Base-by-base conservation (phyloP, 2,329 filamentous ascomycete genomes). In the Cytospora paraplurivora region DNA sequence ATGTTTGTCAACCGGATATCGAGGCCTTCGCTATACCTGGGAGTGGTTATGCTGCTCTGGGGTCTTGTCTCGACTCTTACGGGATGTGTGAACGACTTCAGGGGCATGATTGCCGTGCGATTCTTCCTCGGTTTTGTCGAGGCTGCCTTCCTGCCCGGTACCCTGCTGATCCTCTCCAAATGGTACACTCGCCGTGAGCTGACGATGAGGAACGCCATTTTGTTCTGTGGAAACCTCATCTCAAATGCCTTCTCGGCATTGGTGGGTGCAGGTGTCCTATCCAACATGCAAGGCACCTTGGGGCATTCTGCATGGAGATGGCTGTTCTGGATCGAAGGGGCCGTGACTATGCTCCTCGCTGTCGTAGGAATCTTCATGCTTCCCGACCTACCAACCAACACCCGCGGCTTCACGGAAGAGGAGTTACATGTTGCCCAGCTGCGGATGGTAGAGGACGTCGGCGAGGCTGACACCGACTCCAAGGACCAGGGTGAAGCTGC, bases 171-270 rank as follows among this genome's bases (percentile, higher is more conserved):
- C 53, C 78, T 89, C 21, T 86, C 84, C 0, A 86, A 88, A 68
- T 90, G 86, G 82, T 90, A 90, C 73, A 89, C 86, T 1, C 80
- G 85, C 55, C 80, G 82, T 56, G 84, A 86, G 73, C 69, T 87
- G 65, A 79, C 81, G 15, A 75, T 76, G 60, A 76, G 84, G 58
- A 85, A 86, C 68, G 83, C 84, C 62, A 79, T 87, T 35, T 73
- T 87, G 27, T 87, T 86, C 73, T 83, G 83, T 65, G 83, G 84
- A 1, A 85, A 85, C 69, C 79, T 86, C 66, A 81, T 87, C 67
- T 84, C 84, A 53, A 85, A 84, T 55, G 83, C 84, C 59, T 87
- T 87, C 69, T 85, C 83, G 0, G 83, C 83, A 0, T 77, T 88
- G 3, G 79, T 88, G 51, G 85, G 79, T 3, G 83, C 84, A 0